Conservation (phyloP, 805 yeast genomes). For the Spathaspora girioi region DNA sequence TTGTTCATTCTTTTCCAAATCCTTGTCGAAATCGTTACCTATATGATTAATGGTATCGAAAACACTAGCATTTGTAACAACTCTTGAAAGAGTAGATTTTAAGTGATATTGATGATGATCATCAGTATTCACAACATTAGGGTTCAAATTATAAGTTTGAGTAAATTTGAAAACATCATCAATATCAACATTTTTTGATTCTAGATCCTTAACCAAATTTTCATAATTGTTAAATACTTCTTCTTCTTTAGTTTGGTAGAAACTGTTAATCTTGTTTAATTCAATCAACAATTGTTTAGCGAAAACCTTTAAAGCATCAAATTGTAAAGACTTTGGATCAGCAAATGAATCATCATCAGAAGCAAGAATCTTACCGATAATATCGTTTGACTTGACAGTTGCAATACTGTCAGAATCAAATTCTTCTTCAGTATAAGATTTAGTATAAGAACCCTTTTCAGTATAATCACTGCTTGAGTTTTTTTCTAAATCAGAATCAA, state of each 20-base stretch:
- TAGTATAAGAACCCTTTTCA: constrained; percentile 1
- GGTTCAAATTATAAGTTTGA: constrained; percentile 18
- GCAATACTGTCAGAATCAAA: constrained; percentile 1
- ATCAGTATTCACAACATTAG: constrained; percentile 9
- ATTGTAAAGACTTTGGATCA: constrained; percentile 8
- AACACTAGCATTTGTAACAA: constrained; percentile 17
- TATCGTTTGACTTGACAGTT: neutral
- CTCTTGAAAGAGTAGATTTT: constrained; percentile 10
- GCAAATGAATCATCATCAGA: constrained; percentile 6
- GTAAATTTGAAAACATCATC: constrained; percentile 24
- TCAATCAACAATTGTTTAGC: constrained; percentile 45
- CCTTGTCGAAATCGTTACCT: constrained; percentile 12
- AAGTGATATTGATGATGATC: constrained; percentile 17
- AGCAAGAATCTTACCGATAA: constrained; percentile 2
- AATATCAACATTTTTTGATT: constrained; percentile 21
- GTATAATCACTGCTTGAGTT: constrained; percentile 1
- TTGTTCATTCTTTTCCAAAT: constrained; percentile 23
- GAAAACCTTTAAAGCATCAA: constrained; percentile 39
- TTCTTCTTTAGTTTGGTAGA: constrained; percentile 45
- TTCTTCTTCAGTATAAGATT: constrained; percentile 2
- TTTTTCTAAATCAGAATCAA: constrained; percentile 2
- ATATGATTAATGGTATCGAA: constrained; percentile 25
- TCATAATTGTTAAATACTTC: constrained; percentile 45
- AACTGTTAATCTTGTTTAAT: constrained; percentile 48
- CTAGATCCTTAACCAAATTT: constrained; percentile 45